Percentiles rank a stretch among this genome's conserved stretches.
Conservation (phyloP, 1,139 yeast species). For the Suhomyces bokatorum region DNA sequence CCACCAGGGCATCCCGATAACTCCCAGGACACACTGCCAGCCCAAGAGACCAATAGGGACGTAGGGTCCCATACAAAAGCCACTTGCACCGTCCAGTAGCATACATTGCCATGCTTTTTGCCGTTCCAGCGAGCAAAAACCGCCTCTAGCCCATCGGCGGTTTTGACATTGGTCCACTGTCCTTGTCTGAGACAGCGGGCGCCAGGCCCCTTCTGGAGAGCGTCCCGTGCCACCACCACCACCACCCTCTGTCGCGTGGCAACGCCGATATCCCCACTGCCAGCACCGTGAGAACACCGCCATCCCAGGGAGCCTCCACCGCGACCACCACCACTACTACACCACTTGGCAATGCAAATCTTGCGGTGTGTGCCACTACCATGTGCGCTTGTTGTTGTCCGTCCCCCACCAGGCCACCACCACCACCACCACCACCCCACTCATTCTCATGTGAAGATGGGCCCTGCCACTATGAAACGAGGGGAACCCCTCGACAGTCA, state of each 20-base stretch:
- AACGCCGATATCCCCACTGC: background rate
- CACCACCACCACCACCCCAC: no score
- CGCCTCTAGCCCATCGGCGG: background rate
- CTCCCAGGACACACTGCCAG: background rate
- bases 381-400: no score
- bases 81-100: background rate
- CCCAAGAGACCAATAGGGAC: background rate
- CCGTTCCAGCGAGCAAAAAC: background rate
- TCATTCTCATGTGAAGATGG: no score
- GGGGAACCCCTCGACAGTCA: no score
- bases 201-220: background rate
- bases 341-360: no score
- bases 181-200: constrained; percentile 1
- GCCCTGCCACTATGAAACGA: no score
- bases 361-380: no score
- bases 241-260: background rate
- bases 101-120: background rate
- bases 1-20: background rate
- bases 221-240: background rate
- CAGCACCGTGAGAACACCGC: no score
- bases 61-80: background rate
- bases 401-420: no score
- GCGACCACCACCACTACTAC: no score
- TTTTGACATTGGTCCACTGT: constrained; percentile 3
- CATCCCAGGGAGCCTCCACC: no score